Evolutionary conservation across 352 stramenopile genomes (phyloP).

Genomic region (Phytophthora constricta): DNA sequence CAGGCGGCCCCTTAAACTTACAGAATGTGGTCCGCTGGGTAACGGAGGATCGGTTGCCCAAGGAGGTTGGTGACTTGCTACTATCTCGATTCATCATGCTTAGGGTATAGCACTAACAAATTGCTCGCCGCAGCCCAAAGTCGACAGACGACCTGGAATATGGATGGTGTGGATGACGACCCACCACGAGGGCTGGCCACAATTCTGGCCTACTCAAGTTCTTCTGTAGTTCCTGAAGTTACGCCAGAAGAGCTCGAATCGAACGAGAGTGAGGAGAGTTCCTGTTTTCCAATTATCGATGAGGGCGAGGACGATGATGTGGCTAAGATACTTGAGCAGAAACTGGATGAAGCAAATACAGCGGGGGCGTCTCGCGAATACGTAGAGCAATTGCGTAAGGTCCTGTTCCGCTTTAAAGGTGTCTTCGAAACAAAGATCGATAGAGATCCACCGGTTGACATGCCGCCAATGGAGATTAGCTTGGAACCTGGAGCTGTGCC

Average conservation of each 20-base stretch:
- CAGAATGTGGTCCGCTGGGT: neutral
- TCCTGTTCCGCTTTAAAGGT: neutral
- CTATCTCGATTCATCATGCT: neutral
- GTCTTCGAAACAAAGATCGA: neutral
- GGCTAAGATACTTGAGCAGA: neutral
- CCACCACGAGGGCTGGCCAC: neutral
- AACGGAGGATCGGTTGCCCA: neutral
- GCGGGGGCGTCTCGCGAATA: neutral
- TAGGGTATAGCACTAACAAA: neutral
- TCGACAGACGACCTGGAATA: neutral
- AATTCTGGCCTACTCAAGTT: neutral
- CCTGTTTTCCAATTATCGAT: neutral
- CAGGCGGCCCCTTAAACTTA: neutral
- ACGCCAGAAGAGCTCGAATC: neutral
- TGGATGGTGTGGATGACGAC: neutral
- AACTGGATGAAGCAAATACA: neutral
- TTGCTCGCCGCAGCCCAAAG: neutral
- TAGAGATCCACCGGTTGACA: neutral
- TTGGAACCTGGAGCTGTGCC: neutral
- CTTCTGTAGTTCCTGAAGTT: neutral
- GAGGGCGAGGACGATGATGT: neutral
- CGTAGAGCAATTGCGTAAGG: neutral
- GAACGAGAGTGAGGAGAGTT: neutral
- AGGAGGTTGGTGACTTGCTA: neutral
- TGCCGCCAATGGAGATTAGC: neutral